Conservation (phyloP, 495 filamentous ascomycete genomes). For the Talaromyces liani region DNA sequence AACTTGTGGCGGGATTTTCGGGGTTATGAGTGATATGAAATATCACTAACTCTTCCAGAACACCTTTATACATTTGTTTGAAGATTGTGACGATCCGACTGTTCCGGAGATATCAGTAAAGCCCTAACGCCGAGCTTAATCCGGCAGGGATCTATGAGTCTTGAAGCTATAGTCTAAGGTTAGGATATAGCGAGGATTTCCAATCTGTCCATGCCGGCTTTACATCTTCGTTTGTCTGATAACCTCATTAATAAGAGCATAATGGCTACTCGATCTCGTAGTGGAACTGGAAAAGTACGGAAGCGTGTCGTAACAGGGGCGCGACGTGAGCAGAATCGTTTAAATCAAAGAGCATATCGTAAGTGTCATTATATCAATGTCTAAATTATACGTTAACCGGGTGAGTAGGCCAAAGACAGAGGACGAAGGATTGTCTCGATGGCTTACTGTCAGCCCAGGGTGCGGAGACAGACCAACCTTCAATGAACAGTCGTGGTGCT, state of each 20-base stretch:
- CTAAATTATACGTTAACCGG: background rate
- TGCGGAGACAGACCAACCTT: background rate
- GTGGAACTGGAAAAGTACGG: slow-evolving; percentile 7
- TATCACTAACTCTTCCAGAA: no score
- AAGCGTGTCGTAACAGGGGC: slow-evolving; percentile 32
- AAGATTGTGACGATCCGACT: background rate
- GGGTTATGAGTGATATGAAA: background rate
- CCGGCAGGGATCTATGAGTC: background rate
- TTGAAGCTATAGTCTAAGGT: background rate
- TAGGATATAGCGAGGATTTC: background rate
- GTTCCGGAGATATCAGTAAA: slow-evolving; percentile 8
- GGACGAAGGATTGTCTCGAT: slow-evolving; percentile 12
- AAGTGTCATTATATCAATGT: slow-evolving; percentile 1
- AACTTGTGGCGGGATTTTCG: background rate
- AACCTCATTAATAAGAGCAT: background rate
- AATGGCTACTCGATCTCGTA: background rate
- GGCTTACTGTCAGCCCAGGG: background rate
- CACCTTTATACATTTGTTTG: no score
- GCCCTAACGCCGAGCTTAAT: slow-evolving; percentile 2
- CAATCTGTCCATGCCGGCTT: background rate
- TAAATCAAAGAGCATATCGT: slow-evolving; percentile 34
- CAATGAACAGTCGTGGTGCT: background rate
- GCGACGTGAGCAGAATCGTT: slow-evolving; percentile 31
- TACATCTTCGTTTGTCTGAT: background rate
- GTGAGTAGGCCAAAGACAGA: slow-evolving; percentile 9